Conservation (phyloP, 495 filamentous ascomycete genomes). For the Podospora appendiculata region DNA sequence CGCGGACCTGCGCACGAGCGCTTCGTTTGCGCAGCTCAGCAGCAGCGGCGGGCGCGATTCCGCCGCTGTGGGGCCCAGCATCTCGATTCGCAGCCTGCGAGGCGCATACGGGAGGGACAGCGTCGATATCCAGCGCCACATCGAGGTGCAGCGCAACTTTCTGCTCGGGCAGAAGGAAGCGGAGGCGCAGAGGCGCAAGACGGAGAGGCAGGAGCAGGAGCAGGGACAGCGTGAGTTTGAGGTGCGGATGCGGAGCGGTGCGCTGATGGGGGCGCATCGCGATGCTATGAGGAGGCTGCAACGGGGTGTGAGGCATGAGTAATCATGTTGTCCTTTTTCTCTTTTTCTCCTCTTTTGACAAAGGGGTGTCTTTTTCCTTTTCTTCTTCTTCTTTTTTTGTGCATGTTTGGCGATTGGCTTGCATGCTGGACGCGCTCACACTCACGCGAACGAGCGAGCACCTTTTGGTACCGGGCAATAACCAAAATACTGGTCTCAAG, state of each 20-base stretch:
- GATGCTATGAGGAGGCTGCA: slow-evolving; percentile 83
- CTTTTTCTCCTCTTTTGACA: no score
- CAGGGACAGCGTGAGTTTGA: slow-evolving; percentile 52
- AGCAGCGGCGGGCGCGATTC: neutral
- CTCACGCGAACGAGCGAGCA: no score
- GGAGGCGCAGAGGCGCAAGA: slow-evolving; percentile 36
- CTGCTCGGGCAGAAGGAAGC: slow-evolving; percentile 39
- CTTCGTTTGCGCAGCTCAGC: neutral
- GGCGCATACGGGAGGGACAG: slow-evolving; percentile 14
- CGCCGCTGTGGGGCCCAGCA: neutral
- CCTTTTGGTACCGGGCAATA: no score
- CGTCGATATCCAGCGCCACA: slow-evolving; percentile 12
- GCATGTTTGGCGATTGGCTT: no score
- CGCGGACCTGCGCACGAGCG: slow-evolving; percentile 42
- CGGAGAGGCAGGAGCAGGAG: slow-evolving; percentile 35
- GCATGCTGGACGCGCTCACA: no score
- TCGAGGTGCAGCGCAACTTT: slow-evolving; percentile 37
- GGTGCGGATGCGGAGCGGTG: slow-evolving; percentile 66
- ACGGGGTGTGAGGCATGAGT: slow-evolving; percentile 46
- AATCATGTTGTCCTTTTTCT: no score
- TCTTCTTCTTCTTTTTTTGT: no score
- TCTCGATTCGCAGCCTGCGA: slow-evolving; percentile 12
- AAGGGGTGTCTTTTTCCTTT: no score
- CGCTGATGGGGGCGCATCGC: slow-evolving; percentile 69
- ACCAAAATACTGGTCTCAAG: no score